Evolutionary conservation across 495 filamentous ascomycete species (phyloP), one percentile per base, ranked within the genome.

Genomic region (Pseudevernia furfuracea): DNA sequence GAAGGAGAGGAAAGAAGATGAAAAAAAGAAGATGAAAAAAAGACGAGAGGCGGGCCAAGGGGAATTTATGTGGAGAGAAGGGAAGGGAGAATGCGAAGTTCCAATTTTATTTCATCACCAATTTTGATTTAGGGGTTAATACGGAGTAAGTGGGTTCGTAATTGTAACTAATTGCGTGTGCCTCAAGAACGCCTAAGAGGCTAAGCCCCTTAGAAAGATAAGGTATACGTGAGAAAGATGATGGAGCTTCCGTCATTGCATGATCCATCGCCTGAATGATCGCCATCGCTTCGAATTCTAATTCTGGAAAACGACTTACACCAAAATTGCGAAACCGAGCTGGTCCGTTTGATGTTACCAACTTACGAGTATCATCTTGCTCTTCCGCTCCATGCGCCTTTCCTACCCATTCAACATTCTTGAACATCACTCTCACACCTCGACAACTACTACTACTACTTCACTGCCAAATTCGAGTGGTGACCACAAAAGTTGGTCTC

Each of bases 131-230:
- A 23, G 46, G n/a, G n/a, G n/a, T n/a, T n/a, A n/a, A n/a, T n/a
- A n/a, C n/a, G n/a, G n/a, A n/a, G n/a, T n/a, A n/a, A n/a, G n/a
- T n/a, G n/a, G n/a, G n/a, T n/a, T n/a, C n/a, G n/a, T n/a, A n/a
- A n/a, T n/a, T n/a, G n/a, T n/a, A n/a, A n/a, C n/a, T n/a, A n/a
- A n/a, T 43, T 43, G 11, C 14, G 15, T 3, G 41, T 43, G 41
- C 41, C 41, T 3, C 41, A 2, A 15, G 15, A 17, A 43, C 41
- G 41, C 41, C 41, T 43, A 41, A 41, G 10, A 4, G 41, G 3
- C 43, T 43, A 46, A 48, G 44, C 44, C 44, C 44, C 44, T 48
- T n/a, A n/a, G n/a, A n/a, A n/a, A n/a, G n/a, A n/a, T n/a, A n/a
- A n/a, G n/a, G n/a, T n/a, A n/a, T n/a, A n/a, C n/a, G n/a, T n/a